Percentiles rank a stretch among this genome's conserved stretches.
These are phyloP conservation scores for Chaetoscypha palmicola DNA, from an alignment of 2,329 filamentous ascomycete genomes.

Conservation along the genomic window DNA sequence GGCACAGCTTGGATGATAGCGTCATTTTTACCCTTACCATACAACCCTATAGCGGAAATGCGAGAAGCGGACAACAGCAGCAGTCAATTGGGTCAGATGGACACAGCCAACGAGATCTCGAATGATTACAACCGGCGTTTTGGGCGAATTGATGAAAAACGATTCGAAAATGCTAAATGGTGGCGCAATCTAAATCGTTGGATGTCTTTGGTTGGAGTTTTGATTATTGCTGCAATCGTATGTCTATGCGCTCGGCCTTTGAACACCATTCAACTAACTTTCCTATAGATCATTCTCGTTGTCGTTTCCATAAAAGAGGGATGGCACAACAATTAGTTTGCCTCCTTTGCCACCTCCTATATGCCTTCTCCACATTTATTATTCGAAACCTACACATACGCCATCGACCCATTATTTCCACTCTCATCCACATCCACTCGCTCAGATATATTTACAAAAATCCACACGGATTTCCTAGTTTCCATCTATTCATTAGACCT, in stretches of 20 bases:
- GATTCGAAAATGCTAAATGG: conserved; percentile 52
- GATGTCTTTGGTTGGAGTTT: conserved; percentile 50
- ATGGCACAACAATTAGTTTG: conserved; percentile 12
- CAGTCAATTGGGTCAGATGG: conserved; percentile 25
- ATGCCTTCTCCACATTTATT: neutral
- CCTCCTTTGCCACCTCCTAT: conserved; percentile 1
- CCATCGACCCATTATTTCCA: conserved; percentile 1
- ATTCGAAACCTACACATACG: neutral
- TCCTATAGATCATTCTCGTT: conserved; percentile 24
- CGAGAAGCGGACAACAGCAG: conserved; percentile 31
- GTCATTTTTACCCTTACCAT: conserved; percentile 64
- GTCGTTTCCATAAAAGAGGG: conserved; percentile 21
- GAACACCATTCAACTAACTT: conserved; percentile 3
- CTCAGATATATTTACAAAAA: neutral
- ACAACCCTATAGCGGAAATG: conserved; percentile 45
- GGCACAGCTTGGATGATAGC: conserved; percentile 69
- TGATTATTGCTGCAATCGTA: conserved; percentile 48
- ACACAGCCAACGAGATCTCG: conserved; percentile 16
- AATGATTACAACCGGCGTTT: conserved; percentile 26
- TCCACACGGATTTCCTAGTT: conserved; percentile 2
- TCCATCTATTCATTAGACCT: neutral
- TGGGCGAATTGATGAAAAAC: conserved; percentile 28
- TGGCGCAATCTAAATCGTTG: conserved; percentile 57
- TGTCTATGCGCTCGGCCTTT: conserved; percentile 26
- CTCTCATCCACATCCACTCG: neutral